These are phyloP conservation scores for Ephemerocybe angulata DNA, from an alignment of 768 basidiomycete genomes.

Conservation along the genomic window DNA sequence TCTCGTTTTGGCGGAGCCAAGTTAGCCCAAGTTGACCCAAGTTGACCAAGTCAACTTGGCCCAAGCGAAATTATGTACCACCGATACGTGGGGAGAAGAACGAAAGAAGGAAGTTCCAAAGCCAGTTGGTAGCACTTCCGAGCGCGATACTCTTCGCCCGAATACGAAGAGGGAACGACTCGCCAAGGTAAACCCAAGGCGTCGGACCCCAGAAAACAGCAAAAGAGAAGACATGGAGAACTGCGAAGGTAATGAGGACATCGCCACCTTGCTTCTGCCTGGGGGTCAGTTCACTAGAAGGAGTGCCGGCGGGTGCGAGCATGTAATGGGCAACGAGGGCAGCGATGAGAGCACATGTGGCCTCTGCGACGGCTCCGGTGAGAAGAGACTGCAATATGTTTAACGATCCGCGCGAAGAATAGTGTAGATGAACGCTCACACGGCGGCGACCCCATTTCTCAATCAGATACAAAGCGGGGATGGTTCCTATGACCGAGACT, in stretches of 20 bases:
- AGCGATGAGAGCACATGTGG: constrained; percentile 59
- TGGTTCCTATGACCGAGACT: constrained; percentile 67
- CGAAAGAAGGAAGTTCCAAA: constrained; percentile 74
- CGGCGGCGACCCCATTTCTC: constrained; percentile 70
- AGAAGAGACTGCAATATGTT: constrained; percentile 51
- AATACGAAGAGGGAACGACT: constrained; percentile 79
- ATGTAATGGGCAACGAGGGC: constrained; percentile 70
- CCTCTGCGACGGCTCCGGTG: constrained; percentile 58
- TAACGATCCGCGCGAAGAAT: neutral
- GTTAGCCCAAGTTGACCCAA: no score
- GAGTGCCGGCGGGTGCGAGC: constrained; percentile 51
- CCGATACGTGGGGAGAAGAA: constrained; percentile 73
- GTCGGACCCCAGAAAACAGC: no score
- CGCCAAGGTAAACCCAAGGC: no score
- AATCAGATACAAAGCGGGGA: constrained; percentile 68
- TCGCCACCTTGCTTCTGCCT: constrained; percentile 53
- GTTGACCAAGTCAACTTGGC: no score
- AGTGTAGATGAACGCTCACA: constrained; percentile 28
- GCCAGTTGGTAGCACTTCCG: constrained; percentile 52
- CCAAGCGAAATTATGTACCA: no score
- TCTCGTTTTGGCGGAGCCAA: no score
- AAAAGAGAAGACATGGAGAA: no score
- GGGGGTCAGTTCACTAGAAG: constrained; percentile 43
- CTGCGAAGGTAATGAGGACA: neutral
- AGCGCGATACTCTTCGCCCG: constrained; percentile 75